Conservation (phyloP, 2,329 filamentous ascomycete genomes). For the Verticillium klebahnii region DNA sequence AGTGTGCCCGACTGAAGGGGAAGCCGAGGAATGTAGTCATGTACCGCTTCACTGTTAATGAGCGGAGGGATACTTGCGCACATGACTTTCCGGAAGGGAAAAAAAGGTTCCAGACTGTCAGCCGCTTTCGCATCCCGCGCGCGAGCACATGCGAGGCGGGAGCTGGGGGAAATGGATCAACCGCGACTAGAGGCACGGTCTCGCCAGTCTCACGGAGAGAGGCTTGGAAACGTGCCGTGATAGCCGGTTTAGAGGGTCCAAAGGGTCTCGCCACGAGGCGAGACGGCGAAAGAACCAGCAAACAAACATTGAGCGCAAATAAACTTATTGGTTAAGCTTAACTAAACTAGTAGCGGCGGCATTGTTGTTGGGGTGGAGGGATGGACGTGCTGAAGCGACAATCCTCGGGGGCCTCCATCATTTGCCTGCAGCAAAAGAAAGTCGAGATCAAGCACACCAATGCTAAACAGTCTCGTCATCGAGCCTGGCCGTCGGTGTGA, state of each 20-base stretch:
- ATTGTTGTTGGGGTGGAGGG: neutral
- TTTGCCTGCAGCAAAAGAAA: neutral
- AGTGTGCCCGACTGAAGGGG: neutral
- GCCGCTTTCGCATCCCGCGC: neutral
- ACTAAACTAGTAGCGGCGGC: neutral
- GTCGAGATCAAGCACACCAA: neutral
- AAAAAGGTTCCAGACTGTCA: neutral
- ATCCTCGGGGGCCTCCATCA: neutral
- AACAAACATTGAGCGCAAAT: neutral
- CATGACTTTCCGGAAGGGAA: neutral
- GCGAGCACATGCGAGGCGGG: neutral
- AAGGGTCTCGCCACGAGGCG: neutral
- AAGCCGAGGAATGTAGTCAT: neutral
- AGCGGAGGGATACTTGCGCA: neutral
- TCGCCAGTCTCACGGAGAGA: neutral
- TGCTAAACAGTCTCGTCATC: neutral
- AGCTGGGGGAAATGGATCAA: neutral
- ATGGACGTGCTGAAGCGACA: neutral
- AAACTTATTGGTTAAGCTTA: conserved; percentile 3
- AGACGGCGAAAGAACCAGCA: neutral
- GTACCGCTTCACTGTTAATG: neutral
- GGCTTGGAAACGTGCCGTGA: neutral
- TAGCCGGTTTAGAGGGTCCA: conserved; percentile 1
- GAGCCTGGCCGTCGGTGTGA: neutral
- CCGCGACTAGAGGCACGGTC: neutral